phyloP scores from a whole-genome alignment of 2,329 filamentous ascomycete species.

The Alternaria triticimaculans region DNA sequence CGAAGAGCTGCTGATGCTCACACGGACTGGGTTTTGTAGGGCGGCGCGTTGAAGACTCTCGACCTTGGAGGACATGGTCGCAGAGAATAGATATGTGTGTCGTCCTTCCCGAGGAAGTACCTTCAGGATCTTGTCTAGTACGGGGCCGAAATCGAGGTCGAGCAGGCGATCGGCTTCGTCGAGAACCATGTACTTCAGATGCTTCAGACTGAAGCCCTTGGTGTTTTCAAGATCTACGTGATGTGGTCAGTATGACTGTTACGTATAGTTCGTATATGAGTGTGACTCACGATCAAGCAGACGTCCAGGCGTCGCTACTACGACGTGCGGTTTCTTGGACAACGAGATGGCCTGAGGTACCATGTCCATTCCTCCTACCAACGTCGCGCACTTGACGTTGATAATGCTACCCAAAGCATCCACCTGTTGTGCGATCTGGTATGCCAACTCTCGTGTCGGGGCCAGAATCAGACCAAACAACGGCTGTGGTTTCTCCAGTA shows the following conservation, averaged over 20 bases:
- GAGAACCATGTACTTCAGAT: constrained; percentile 88
- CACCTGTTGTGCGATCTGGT: constrained; percentile 87
- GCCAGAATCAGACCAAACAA: constrained; percentile 90
- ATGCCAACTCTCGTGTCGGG: constrained; percentile 90
- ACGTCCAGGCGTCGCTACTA: constrained; percentile 80
- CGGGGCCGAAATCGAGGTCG: constrained; percentile 92
- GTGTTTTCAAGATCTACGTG: constrained; percentile 83
- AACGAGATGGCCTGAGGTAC: constrained; percentile 88
- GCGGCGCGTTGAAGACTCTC: constrained; percentile 91
- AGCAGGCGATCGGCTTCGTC: constrained; percentile 92
- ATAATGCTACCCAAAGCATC: constrained; percentile 88
- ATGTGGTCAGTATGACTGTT: background rate
- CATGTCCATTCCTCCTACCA: constrained; percentile 97
- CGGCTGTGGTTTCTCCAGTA: constrained; percentile 86
- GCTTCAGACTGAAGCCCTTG: constrained; percentile 81
- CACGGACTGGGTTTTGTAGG: constrained; percentile 80
- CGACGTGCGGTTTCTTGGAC: constrained; percentile 93
- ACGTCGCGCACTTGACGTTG: constrained; percentile 81
- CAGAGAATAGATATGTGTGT: constrained; percentile 82
- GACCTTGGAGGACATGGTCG: constrained; percentile 92
- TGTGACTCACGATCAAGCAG: background rate
- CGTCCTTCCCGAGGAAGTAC: constrained; percentile 70
- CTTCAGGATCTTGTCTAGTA: constrained; percentile 91
- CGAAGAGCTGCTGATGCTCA: constrained; percentile 81
- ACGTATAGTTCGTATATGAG: background rate